These are phyloP conservation scores for Xylaria nigripes DNA, from an alignment of 495 filamentous ascomycete species.

Conservation along the genomic window DNA sequence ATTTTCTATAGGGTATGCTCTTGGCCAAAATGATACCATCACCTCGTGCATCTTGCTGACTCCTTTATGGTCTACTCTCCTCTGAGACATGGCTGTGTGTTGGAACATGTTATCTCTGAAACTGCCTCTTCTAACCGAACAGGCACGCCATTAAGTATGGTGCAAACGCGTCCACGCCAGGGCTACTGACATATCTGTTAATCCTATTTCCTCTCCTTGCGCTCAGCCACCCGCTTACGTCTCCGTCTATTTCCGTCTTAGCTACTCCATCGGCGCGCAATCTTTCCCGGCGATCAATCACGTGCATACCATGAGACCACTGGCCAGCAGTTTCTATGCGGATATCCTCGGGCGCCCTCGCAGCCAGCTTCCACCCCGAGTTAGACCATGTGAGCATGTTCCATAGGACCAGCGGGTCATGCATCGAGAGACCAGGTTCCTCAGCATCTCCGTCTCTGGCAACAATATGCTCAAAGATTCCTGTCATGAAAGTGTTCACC, in stretches of 20 bases:
- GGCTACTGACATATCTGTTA: conserved; percentile 54
- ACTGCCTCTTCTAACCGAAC: conserved; percentile 28
- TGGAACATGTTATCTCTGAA: background rate
- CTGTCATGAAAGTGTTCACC: conserved; percentile 65
- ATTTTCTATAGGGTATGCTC: conserved; percentile 26
- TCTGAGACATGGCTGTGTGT: conserved; percentile 13
- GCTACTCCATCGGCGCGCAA: conserved; percentile 52
- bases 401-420: conserved; percentile 87
- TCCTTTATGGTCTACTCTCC: conserved; percentile 15
- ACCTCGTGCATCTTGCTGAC: conserved; percentile 18
- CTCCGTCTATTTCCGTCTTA: conserved; percentile 43
- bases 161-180: conserved; percentile 46
- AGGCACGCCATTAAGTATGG: conserved; percentile 40
- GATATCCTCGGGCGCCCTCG: conserved; percentile 56
- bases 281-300: conserved; percentile 63
- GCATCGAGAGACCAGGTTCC: conserved; percentile 58
- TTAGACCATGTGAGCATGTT: conserved; percentile 59
- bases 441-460: conserved; percentile 47
- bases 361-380: conserved; percentile 40
- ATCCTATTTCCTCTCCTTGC: conserved; percentile 65
- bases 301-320: conserved; percentile 89
- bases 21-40: conserved; percentile 25
- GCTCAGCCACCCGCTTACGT: conserved; percentile 69
- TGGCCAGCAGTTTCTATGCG: conserved; percentile 81
- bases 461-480: conserved; percentile 70